A percentile compares a stretch with the other conserved stretches of the same genome.
These are phyloP conservation scores for Sclerotinia spermophila DNA, from an alignment of 2,329 filamentous ascomycete species.

Conservation along the genomic window DNA sequence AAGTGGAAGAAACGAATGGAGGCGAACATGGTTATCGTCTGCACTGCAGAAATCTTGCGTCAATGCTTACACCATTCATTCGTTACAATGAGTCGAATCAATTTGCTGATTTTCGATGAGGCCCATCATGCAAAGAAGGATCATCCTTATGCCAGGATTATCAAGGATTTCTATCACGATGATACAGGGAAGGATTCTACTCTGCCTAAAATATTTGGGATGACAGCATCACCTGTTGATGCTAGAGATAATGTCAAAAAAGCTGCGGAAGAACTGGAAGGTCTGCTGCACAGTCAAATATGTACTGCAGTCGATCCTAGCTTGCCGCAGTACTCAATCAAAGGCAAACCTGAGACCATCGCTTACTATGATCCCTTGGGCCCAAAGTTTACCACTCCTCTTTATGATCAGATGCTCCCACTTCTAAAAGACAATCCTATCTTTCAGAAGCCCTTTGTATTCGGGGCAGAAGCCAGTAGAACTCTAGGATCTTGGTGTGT, in stretches of 20 bases:
- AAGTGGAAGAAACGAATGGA: constrained; percentile 57
- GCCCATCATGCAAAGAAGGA: constrained; percentile 95
- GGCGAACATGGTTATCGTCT: constrained; percentile 80
- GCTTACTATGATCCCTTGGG: constrained; percentile 50
- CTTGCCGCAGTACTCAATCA: constrained; percentile 56
- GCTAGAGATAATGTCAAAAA: constrained; percentile 68
- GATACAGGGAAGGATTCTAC: constrained; percentile 40
- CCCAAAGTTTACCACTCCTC: constrained; percentile 56
- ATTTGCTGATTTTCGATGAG: constrained; percentile 90
- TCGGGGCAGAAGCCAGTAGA: constrained; percentile 56
- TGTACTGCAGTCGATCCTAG: constrained; percentile 66
- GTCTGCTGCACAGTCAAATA: constrained; percentile 75
- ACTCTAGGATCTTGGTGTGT: constrained; percentile 80
- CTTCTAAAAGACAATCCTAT: constrained; percentile 46
- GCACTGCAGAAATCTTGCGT: constrained; percentile 82
- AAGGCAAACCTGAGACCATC: constrained; percentile 56
- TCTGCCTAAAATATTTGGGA: constrained; percentile 81
- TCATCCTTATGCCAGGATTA: constrained; percentile 84
- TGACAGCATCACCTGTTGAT: constrained; percentile 96
- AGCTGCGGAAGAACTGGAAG: constrained; percentile 71
- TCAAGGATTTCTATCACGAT: constrained; percentile 76
- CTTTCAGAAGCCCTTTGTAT: constrained; percentile 43
- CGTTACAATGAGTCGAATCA: constrained; percentile 77
- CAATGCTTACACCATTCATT: constrained; percentile 76
- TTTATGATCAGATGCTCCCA: constrained; percentile 56